Base-by-base conservation (phyloP, 2,329 filamentous ascomycete species). In the Ceratocystiopsis sp. region DNA sequence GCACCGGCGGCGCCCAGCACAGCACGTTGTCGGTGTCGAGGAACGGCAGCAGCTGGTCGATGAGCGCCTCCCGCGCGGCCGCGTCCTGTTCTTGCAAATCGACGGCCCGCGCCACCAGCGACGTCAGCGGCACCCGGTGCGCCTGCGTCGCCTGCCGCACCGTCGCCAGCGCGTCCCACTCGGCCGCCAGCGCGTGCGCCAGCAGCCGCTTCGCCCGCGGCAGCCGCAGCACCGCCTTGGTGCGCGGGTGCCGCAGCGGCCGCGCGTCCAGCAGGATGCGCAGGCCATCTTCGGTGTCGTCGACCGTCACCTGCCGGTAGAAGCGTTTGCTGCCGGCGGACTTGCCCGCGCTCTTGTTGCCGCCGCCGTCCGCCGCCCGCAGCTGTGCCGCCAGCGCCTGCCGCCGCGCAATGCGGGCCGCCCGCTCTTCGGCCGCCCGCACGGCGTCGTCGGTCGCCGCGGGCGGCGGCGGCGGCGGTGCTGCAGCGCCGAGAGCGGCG, bases 11-110 rank as follows among this genome's bases (percentile, higher is more conserved):
- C 19, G 71, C 85, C 84, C 86, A 94, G 71, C 89, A 96, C 2
- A 98, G 74, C 34, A 96, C 64, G 0, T 84, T 87, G 62, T 98
- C 91, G 1, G 91, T 96, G 53, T 86, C 78, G 21, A 98, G 71
- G 60, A 96, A 96, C 39, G 81, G 74, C 69, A 96, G 73, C 42
- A 91, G 63, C 49, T 75, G 78, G 16, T 65, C 67, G 15, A 80
- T 64, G 39, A 95, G 77, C 36, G 71, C 65, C 0, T 70, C 57
- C 34, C 87, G 71, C 16, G 3, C n/a, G 1, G n/a, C 19, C 21
- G 15, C 15, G 4, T 57, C 56, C 51, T 93, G 51, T 85, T 80
- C 17, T 68, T 68, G 40, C 44, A 96, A 83, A 56, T 96, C 89
- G 29, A 89, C 61, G 0, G 86, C 89, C 38, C 91, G 80, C 49